Conservation (phyloP, 2,329 filamentous ascomycete genomes). For the Fusarium sp. region DNA sequence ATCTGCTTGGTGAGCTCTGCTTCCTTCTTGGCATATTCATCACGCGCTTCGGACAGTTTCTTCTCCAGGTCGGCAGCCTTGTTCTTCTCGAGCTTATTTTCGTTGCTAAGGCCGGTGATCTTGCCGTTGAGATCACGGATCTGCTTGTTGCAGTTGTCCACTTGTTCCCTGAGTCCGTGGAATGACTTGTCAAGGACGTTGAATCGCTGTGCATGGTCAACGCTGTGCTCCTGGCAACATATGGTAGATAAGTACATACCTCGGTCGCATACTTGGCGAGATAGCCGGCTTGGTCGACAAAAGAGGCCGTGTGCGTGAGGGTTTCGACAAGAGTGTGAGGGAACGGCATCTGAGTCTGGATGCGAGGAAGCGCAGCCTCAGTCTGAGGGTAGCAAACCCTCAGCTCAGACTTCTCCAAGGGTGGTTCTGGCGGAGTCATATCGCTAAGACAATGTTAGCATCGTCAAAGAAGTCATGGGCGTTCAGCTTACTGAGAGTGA, state of each 20-base stretch:
- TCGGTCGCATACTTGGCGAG: not conserved
- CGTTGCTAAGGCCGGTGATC: not conserved
- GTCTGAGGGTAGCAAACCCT: not conserved
- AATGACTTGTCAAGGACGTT: not conserved
- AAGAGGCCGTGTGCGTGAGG: not conserved
- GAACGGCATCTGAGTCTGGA: not conserved
- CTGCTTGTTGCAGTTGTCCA: not conserved
- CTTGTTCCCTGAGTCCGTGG: not conserved
- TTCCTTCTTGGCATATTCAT: not conserved
- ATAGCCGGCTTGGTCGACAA: not conserved
- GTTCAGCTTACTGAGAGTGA: not conserved
- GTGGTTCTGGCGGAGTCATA: not conserved
- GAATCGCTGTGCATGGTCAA: not conserved
- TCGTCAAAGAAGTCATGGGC: not conserved
- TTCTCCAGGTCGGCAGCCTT: not conserved
- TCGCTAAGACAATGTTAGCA: not conserved
- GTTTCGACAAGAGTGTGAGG: not conserved
- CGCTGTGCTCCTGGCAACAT: not conserved
- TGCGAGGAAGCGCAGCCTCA: not conserved
- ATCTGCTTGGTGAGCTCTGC: not conserved
- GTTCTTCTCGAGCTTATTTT: not conserved
- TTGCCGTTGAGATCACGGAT: not conserved
- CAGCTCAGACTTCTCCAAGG: not conserved
- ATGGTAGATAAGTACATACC: not conserved
- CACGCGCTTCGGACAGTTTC: not conserved